Percentiles rank a stretch among this genome's conserved stretches.
These are phyloP conservation scores for Zygnema cylindricum DNA, from an alignment of 139 green algal species.

Conservation along the genomic window DNA sequence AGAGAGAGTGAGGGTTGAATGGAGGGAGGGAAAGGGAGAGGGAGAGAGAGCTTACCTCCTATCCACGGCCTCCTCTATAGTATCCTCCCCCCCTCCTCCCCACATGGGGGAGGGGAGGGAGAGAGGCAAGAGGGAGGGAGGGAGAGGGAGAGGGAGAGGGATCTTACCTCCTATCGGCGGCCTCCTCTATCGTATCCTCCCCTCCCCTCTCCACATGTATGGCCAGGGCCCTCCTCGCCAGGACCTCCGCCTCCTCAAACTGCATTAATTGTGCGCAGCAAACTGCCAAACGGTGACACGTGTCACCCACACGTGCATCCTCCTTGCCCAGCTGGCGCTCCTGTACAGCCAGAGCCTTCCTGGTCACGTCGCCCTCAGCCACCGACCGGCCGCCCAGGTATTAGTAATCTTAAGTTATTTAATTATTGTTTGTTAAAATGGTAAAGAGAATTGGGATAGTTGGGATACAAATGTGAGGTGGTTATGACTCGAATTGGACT, in stretches of 20 bases:
- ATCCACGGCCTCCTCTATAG: not conserved
- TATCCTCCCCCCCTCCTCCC: not conserved
- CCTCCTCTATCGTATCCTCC: not conserved
- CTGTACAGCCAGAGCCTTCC: constrained; percentile 4
- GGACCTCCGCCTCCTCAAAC: constrained; percentile 10
- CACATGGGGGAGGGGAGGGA: too few species aligned
- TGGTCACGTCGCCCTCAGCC: not conserved
- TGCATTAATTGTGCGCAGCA: not conserved
- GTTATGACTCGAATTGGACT: too few species aligned
- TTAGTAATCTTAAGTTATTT: too few species aligned
- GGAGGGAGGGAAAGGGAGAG: too few species aligned
- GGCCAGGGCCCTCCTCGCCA: not conserved
- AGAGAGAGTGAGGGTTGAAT: too few species aligned
- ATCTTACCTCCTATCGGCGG: not conserved
- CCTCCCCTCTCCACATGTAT: not conserved
- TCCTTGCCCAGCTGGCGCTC: not conserved
- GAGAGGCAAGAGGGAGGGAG: too few species aligned
- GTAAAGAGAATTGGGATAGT: too few species aligned
- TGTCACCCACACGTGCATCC: not conserved
- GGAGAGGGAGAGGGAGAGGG: too few species aligned
- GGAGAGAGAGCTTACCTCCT: not conserved
- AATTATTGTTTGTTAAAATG: too few species aligned
- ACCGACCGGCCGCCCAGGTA: too few species aligned
- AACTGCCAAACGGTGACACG: not conserved
- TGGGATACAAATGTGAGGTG: too few species aligned